Base-by-base conservation (phyloP, 805 yeast genomes). In the Candida dajiaensis region DNA sequence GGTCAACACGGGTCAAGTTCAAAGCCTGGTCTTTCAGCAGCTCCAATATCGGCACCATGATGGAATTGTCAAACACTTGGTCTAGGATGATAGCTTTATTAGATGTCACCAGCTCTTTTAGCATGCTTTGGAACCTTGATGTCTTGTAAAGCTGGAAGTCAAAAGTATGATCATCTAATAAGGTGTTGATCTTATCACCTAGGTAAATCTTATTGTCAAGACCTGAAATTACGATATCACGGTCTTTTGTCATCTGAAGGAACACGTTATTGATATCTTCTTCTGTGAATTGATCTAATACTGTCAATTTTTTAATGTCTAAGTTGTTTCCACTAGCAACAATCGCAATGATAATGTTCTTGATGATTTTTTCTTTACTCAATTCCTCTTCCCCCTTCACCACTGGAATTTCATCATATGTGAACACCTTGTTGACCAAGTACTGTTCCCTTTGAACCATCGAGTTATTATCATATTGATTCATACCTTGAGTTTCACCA, bases 401-500 rank as follows among this genome's bases (percentile, higher is more conserved):
- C 6, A 29, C n/a, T 10, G 39, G 23, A 13, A 21, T 15, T 15
- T 35, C 45, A 6, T 40, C n/a, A 41, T 59, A 66, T 22, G 73
- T 65, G 57, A 78, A 83, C 0, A 75, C 64, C 2, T 69, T 64
- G 33, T 68, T 69, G 0, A 78, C 63, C 42, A 82, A 63, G 23
- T 71, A 65, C 11, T 75, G 75, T 54, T 86, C 90, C 45, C 85
- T 77, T 55, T 83, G 89, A 45, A 83, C 68, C 83, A 86, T 80
- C 1, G 95, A 83, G 25, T 76, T 71, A 43, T 74, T 77, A 38
- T 73, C 80, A 43, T 76, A 70, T 21, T 77, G 80, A 28, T 58
- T 66, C 25, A 63, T 53, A 16, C 57, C 51, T 2, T 62, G 67
- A 33, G 48, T 45, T 3, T 50, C 50, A 15, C 53, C 60, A 7